phyloP scores from a whole-genome alignment of 768 basidiomycete genomes.

The Leccinum sublutescens region DNA sequence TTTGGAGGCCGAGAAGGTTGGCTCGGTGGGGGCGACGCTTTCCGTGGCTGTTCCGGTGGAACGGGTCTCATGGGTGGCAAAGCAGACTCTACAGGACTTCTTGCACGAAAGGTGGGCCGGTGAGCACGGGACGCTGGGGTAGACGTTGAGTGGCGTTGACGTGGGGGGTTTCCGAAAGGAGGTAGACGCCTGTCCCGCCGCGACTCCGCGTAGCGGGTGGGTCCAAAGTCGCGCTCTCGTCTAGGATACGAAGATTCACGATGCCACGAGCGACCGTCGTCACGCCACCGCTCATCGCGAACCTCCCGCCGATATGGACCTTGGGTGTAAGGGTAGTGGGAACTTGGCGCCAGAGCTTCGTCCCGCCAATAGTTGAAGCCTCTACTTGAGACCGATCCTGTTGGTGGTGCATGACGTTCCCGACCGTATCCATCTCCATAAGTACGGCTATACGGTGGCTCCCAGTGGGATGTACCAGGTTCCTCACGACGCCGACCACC shows the following conservation, averaged over 20 bases:
- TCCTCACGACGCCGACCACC: conserved; percentile 14
- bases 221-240: conserved; percentile 2
- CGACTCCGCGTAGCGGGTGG: conserved; percentile 6
- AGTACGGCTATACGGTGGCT: conserved; percentile 1
- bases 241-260: conserved; percentile 14
- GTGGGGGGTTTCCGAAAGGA: conserved; percentile 3
- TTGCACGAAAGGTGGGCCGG: conserved; percentile 10
- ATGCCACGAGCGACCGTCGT: conserved; percentile 9
- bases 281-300: conserved; percentile 11
- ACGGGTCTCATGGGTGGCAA: background rate
- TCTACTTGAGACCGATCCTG: background rate
- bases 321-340: conserved; percentile 1
- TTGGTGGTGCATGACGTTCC: conserved; percentile 10
- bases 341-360: background rate
- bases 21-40: conserved; percentile 1
- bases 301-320: conserved; percentile 7
- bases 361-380: conserved; percentile 28
- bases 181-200: conserved; percentile 6
- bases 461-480: conserved; percentile 5
- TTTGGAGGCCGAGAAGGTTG: conserved; percentile 2
- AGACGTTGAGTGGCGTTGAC: conserved; percentile 12
- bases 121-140: conserved; percentile 6
- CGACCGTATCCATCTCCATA: conserved; percentile 9
- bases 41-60: background rate
- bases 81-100: conserved; percentile 4